Conservation (phyloP, 495 filamentous ascomycete species). For the Penicillium turbatum region DNA sequence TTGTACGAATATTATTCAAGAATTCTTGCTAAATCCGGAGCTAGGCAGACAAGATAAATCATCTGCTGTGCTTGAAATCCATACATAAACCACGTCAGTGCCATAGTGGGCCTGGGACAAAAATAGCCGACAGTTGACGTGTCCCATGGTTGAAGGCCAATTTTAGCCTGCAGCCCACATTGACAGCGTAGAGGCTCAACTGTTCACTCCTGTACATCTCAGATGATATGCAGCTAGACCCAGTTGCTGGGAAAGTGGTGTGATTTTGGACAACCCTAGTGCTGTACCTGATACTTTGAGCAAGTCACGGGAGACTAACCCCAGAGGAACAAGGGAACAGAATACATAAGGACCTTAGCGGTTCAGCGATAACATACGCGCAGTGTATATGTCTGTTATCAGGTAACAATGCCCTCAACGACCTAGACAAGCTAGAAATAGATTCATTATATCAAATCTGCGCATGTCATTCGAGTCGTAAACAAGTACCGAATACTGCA, state of each 20-base stretch:
- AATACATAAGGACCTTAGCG: too few relatives aligned
- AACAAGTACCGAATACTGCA: conserved; percentile 7
- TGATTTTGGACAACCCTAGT: neutral
- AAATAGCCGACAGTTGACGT: conserved; percentile 11
- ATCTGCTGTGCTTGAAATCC: too few relatives aligned
- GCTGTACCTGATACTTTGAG: neutral
- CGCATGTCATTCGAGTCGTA: neutral
- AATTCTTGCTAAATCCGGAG: too few relatives aligned
- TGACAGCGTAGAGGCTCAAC: neutral
- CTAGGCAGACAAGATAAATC: too few relatives aligned
- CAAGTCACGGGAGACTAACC: neutral
- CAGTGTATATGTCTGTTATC: neutral
- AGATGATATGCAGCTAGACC: neutral
- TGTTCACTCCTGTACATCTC: neutral
- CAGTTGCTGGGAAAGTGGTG: neutral
- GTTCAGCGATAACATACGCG: too few relatives aligned
- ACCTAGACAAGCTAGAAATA: neutral
- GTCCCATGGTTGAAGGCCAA: conserved; percentile 19
- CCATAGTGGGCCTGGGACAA: conserved; percentile 6
- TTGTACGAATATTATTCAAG: too few relatives aligned
- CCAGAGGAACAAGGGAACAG: too few relatives aligned
- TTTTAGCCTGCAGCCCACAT: conserved; percentile 7
- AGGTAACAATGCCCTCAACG: neutral
- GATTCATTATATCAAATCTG: neutral
- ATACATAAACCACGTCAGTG: neutral